Evolutionary conservation across 208 protist species (phyloP), one percentile per base, ranked within the genome.

Genomic region (Blechomonas ayalai): DNA sequence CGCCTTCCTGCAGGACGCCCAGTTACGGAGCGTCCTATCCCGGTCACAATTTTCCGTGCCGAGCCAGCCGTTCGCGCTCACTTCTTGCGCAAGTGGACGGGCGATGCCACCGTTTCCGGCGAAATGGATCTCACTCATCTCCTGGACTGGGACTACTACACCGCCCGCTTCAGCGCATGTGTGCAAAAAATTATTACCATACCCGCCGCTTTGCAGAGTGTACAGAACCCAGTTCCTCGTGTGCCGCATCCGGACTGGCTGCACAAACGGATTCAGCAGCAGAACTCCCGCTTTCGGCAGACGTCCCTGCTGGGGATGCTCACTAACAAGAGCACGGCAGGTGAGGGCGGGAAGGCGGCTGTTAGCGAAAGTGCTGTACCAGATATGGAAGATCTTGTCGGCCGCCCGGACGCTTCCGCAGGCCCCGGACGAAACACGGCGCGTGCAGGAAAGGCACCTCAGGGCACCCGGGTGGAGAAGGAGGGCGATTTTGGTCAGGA

Each of bases 101-200:
- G 80, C 10, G 86, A 94, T 57, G 66, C 66, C 15, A 53, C 78
- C 5, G 43, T 94, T 6, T 57, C 76, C 16, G 28, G 31, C 1
- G 58, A 77, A 18, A 34, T 79, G 27, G 80, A 98, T 60, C 52
- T 99, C 16, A 74, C 83, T 38, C 47, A 77, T 29, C 69, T 99
- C 19, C 68, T 99, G 9, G 98, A 99, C 72, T 99, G 98, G 98
- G 88, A 98, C 52, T 99, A 99, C 80, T 99, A 99, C 84, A 98
- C 91, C 1, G 74, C 86, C 3, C 90, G 98, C 37, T 90, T 99
- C 31, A 95, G 65, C 31, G 80, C 75, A 5, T 85, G 90, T 33
- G 96, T 99, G 44, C 97, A 99, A 69, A 99, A 99, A 65, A 99
- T 99, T 51, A 95, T 99, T 48, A 99, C 97, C 5, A 99, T 99